These are phyloP conservation scores for Tephrocybe sp. DNA, from an alignment of 768 basidiomycete genomes.

Conservation along the genomic window DNA sequence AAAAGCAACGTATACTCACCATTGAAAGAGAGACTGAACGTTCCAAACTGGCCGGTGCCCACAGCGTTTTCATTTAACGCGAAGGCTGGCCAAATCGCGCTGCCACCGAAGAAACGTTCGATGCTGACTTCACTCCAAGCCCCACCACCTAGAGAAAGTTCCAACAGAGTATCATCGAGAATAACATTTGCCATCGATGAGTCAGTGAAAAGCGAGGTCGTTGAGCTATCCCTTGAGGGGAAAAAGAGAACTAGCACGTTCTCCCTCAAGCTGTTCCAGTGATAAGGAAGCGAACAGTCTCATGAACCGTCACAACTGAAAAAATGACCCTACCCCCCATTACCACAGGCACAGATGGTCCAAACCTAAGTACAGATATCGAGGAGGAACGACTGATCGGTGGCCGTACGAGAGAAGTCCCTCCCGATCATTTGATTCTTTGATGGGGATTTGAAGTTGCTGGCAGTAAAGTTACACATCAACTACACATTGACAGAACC, in stretches of 20 bases:
- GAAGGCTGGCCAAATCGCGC: not conserved
- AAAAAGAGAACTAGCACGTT: not conserved
- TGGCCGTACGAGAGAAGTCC: no score
- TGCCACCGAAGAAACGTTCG: not conserved
- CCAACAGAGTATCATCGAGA: not conserved
- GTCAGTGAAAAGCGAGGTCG: not conserved
- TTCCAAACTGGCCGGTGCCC: constrained; percentile 8
- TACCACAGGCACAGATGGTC: no score
- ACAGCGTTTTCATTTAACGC: not conserved
- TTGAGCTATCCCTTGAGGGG: not conserved
- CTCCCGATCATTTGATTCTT: no score
- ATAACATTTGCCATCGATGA: constrained; percentile 1
- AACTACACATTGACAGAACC: no score
- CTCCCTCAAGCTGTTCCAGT: no score
- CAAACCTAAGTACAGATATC: no score
- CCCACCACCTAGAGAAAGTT: not conserved
- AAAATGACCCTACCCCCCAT: no score
- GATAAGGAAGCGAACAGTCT: no score
- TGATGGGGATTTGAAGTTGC: no score
- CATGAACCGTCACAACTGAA: no score
- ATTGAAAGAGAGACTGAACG: constrained; percentile 5
- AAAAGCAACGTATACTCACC: constrained; percentile 1
- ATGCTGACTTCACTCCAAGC: not conserved
- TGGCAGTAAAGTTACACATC: no score
- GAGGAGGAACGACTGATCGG: no score